Base-by-base conservation (phyloP, 2,329 filamentous ascomycete species). In the Diaporthe velutina region DNA sequence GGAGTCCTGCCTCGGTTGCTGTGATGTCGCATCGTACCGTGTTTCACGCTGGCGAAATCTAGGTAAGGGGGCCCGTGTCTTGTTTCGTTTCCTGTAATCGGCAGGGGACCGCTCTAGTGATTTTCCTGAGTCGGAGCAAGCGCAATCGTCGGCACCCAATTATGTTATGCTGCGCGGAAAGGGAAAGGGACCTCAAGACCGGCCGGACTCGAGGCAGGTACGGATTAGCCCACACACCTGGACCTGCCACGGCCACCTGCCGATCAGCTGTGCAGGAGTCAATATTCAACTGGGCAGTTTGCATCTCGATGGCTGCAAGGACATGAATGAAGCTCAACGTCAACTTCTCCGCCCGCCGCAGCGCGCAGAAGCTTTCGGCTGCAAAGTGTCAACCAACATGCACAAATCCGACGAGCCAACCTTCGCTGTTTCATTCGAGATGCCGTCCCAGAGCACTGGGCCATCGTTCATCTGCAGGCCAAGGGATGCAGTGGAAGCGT, bases 361-460 rank as follows among this genome's bases (percentile, higher is more conserved):
- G 60, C 60, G 8, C 19, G 60, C 64, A 67, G 45, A 67, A 67
- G 45, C 45, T 67, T 67, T 67, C 45, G 64, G 64, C 30, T 30
- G 33, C 64, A 54, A 35, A 40, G n/a, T 40, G 64, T 54, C 64
- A 38, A 68, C 45, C 64, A 38, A 38, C 45, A 17, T 38, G 30
- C 45, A 52, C 45, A 9, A 48, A 67, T 67, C 45, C 64, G 64
- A 67, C 64, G 64, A 67, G 13, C n/a, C 64, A 67, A 52, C 64
- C 45, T 67, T 67, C 33, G 64, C 45, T 38, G 64, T 67, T 67
- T 67, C 64, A 67, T 67, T 67, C 64, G 7, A 52, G 28, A 52
- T 67, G 45, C 45, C 64, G 64, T 67, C 33, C 64, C 64, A 67
- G 64, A 67, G 64, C 64, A 67, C 64, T 67, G 64, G 64, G 64